These are phyloP conservation scores for Lactarius tabidus DNA, from an alignment of 768 basidiomycete genomes.

Conservation along the genomic window DNA sequence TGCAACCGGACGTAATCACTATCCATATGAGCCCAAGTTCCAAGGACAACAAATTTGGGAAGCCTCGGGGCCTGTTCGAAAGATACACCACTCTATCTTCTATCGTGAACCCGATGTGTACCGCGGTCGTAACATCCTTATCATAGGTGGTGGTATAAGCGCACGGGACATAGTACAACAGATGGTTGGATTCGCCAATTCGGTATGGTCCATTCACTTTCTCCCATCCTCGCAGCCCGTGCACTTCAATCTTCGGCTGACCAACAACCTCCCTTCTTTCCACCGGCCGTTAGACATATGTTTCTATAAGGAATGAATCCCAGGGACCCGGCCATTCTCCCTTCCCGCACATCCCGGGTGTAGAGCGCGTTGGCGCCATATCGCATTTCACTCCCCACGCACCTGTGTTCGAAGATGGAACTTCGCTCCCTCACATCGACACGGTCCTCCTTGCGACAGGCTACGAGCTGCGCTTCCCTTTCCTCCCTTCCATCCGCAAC, in stretches of 20 bases:
- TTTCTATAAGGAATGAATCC: slow-evolving; percentile 32
- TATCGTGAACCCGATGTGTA: slow-evolving; percentile 37
- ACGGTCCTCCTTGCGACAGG: slow-evolving; percentile 51
- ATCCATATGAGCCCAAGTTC: slow-evolving; percentile 45
- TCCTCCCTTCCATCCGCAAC: slow-evolving; percentile 34
- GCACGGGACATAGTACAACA: slow-evolving; percentile 47
- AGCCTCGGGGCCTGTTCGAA: slow-evolving; percentile 31
- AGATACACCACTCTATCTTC: slow-evolving; percentile 43
- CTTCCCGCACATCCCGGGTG: slow-evolving; percentile 13
- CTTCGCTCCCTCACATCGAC: not conserved
- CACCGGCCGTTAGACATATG: slow-evolving; percentile 33
- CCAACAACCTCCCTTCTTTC: not conserved
- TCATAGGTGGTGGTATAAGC: slow-evolving; percentile 45
- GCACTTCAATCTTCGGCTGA: not conserved
- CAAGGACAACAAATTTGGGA: slow-evolving; percentile 50
- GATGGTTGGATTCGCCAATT: slow-evolving; percentile 42
- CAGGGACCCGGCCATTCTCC: slow-evolving; percentile 17
- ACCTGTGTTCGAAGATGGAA: slow-evolving; percentile 38
- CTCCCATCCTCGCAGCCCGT: slow-evolving; percentile 30
- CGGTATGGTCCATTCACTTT: slow-evolving; percentile 36
- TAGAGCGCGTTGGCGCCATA: slow-evolving; percentile 39
- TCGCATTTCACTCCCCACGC: slow-evolving; percentile 43
- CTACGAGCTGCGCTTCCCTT: slow-evolving; percentile 51
- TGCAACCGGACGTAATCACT: slow-evolving; percentile 53
- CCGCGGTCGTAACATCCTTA: slow-evolving; percentile 40